Evolutionary conservation across 2,329 filamentous ascomycete genomes (phyloP), one percentile per base, ranked within the genome.

Genomic region (Trichoderma harzianum): DNA sequence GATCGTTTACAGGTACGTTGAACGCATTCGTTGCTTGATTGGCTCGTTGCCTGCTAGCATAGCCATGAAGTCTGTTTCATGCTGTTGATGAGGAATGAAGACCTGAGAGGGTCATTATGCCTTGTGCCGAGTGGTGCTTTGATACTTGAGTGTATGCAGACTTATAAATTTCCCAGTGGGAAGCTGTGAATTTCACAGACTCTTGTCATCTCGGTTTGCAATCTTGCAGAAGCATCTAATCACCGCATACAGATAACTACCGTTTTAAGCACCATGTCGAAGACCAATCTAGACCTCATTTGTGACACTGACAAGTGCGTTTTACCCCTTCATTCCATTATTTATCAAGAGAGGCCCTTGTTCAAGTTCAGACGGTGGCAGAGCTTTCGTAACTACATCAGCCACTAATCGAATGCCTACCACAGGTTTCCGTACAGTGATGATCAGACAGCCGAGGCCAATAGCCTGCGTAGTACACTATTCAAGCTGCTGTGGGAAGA

Each of bases 341-440:
- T 2, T 58, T 10, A 5, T 12, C 7, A 32, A 51, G 3, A 14
- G 11, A 16, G 1, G 7, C 1, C 8, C 11, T 18, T 55, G 7
- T 12, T 24, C 47, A 24, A 21, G 21, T 26, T 55, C 2, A 26
- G 28, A 2, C 8, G 16, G 16, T n/a, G 30, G 16, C 18, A 26
- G 10, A n/a, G 28, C 8, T n/a, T 12, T 61, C 14, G 8, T 28
- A 30, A 28, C 7, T n/a, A 21, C 21, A 5, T 30, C 16, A 60
- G 28, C 39, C 34, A 18, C 55, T 65, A 5, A 30, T 43, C 47
- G 11, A 69, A 14, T n/a, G 70, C 28, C 3, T 24, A 5, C 34
- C 10, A 6, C 77, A 95, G 93, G 77, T 97, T 97, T 78, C 94
- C 94, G 1, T 93, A 97, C 82, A 86, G 87, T 70, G 86, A 91